Base-by-base conservation (phyloP, 2,329 filamentous ascomycete species). In the Zalaria sp. region DNA sequence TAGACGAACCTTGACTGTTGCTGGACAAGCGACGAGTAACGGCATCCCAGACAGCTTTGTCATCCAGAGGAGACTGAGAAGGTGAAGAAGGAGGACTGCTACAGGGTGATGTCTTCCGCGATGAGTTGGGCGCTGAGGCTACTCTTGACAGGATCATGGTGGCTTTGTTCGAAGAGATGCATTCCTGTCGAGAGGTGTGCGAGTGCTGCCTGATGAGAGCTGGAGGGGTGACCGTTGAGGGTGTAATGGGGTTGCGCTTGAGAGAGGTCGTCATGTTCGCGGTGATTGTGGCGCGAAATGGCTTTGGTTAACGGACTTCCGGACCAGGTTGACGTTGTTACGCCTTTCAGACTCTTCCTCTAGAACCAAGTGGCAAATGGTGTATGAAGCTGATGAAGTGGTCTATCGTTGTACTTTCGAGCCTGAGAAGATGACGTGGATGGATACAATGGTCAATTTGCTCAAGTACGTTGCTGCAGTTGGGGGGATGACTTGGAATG, bases 131-230 rank as follows among this genome's bases (percentile, higher is more conserved):
- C 7, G 7, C n/a, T 32, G 29, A 32, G 7, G 39, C 43, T 6
- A 44, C 39, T 27, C 38, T 41, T 34, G 32, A 44, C 4, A 44
- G 29, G 3, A 44, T 25, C 10, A 32, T 31, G 2, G 39, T 41
- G 4, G 43, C 43, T 27, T 36, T 39, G 8, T 31, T 39, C 10
- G 25, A 35, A 10, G 38, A 11, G n/a, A 39, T 41, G 29, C 34
- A 38, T 18, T 38, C 36, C 10, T 41, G 39, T 50, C 48, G 26
- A 47, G 45, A 43, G 36, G 46, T 52, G 45, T 56, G 54, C n/a
- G 43, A 56, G 35, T 54, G 49, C 40, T 52, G 49, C 27, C 53
- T 47, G 45, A 51, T 55, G 35, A 57, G 47, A 29, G 51, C 51
- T 25, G 54, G 54, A 27, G 49, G 52, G 11, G 47, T 49, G 45